A percentile compares a stretch with the other conserved stretches of the same genome.
Conservation (phyloP, 495 filamentous ascomycete genomes). For the Daldinia caldariorum region DNA sequence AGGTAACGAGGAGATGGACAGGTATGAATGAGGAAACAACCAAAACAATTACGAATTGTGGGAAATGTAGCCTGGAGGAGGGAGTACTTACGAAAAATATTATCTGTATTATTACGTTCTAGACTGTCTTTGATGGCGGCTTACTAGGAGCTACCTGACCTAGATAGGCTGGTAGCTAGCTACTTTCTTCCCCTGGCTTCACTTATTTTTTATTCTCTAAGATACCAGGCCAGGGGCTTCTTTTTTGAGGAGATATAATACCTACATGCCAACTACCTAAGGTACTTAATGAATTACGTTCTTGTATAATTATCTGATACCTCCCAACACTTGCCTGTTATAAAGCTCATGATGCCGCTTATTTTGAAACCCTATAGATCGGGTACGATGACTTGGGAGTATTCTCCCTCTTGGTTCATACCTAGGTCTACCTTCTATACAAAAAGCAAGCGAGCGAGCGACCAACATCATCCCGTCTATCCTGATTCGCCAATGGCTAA, state of each 20-base stretch:
- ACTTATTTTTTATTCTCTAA: constrained; percentile 4
- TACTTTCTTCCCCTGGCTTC: constrained; percentile 29
- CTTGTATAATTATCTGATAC: constrained; percentile 1
- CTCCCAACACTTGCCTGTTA: not conserved
- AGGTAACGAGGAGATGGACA: not conserved
- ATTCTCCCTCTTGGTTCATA: too few relatives aligned
- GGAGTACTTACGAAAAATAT: constrained; percentile 28
- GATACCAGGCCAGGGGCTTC: constrained; percentile 21
- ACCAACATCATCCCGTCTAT: not conserved
- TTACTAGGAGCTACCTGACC: not conserved
- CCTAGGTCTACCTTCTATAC: too few relatives aligned
- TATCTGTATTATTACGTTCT: constrained; percentile 50
- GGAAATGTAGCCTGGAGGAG: constrained; percentile 18
- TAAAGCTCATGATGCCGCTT: not conserved
- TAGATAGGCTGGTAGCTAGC: constrained; percentile 1
- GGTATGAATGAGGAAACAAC: constrained; percentile 13
- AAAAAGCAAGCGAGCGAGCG: not conserved
- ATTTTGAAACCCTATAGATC: not conserved
- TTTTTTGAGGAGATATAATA: constrained; percentile 17
- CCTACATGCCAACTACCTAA: too few relatives aligned
- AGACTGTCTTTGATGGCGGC: constrained; percentile 49
- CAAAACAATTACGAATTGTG: not conserved
- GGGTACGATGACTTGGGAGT: too few relatives aligned
- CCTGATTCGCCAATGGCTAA: constrained; percentile 41
- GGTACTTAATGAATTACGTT: constrained; percentile 38